Evolutionary conservation across 2,329 filamentous ascomycete species (phyloP), one percentile per base, ranked within the genome.

Genomic region (Fusarium fracticaudum): DNA sequence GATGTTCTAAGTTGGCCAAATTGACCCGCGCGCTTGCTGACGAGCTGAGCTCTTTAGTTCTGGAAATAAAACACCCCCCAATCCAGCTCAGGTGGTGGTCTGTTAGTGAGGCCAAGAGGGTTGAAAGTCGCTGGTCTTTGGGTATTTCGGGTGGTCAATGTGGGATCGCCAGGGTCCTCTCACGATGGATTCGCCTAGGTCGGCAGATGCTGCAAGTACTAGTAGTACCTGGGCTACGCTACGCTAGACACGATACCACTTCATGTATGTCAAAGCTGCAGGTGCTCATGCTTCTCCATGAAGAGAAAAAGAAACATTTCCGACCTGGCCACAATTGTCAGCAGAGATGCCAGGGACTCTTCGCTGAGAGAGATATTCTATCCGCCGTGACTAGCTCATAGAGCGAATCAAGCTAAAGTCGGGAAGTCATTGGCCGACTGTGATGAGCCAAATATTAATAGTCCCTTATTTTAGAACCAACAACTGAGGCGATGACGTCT

Each of bases 251-350:
- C 69, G 54, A 74, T 69, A 73, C 72, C 67, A 68, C 66, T 63
- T 74, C 50, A 73, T 78, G 77, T 76, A 67, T 77, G 76, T 77
- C 75, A 78, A 64, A 69, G 64, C 61, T 78, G 74, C 77, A 78
- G 74, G 70, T 69, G 63, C 67, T 64, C 54, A 43, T 59, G 38
- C 53, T 40, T 45, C 53, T 53, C 55, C 59, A 54, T 53, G 45
- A 48, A 40, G 41, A 58, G 51, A 59, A 41, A 54, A 60, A 43
- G 33, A 60, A 60, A 51, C 41, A 60, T 31, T 68, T 67, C 64
- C 61, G 53, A 60, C 37, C 40, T 59, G 64, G 54, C 53, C 14
- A 37, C 43, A 47, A 35, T 67, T 61, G 45, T 51, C 51, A 54
- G 44, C 41, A 54, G 48, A 43, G 45, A 40, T 69, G 59, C 53